phyloP scores from a whole-genome alignment of 371 early-diverging fungal species.

The Mucor racemosus region DNA sequence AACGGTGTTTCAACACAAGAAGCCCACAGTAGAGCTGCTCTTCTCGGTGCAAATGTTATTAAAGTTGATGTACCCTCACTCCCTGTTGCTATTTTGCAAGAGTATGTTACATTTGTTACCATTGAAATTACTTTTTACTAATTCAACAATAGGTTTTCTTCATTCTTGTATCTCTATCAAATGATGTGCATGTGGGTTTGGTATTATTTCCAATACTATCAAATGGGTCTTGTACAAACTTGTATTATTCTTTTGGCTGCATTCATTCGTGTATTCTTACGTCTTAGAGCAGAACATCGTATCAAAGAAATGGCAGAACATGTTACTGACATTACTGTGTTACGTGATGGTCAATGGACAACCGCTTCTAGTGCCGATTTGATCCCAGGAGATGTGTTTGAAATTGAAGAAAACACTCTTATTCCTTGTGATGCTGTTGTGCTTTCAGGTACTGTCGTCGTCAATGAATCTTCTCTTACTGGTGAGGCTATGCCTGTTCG shows the following conservation, averaged over 20 bases:
- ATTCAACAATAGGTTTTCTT: conserved; percentile 42
- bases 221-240: conserved; percentile 72
- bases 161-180: conserved; percentile 78
- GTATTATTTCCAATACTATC: conserved; percentile 71
- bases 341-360: conserved; percentile 65
- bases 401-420: conserved; percentile 31
- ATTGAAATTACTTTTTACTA: background rate
- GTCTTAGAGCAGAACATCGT: conserved; percentile 60
- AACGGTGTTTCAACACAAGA: conserved; percentile 57
- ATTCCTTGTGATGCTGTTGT: conserved; percentile 72
- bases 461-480: conserved; percentile 84
- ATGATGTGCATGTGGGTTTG: conserved; percentile 73
- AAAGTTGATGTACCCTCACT: conserved; percentile 57
- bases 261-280: conserved; percentile 64
- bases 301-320: conserved; percentile 67
- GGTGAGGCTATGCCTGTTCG: conserved; percentile 89
- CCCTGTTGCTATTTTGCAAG: conserved; percentile 54
- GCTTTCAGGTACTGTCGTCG: conserved; percentile 74
- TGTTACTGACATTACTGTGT: conserved; percentile 43
- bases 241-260: conserved; percentile 68
- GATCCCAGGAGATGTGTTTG: conserved; percentile 70
- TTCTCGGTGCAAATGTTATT: conserved; percentile 71
- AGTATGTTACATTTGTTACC: conserved; percentile 29
- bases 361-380: conserved; percentile 51
- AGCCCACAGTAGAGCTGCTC: conserved; percentile 54